Evolutionary conservation across 306 rosid genomes (phyloP).

Genomic region (Fragaria vesca): DNA sequence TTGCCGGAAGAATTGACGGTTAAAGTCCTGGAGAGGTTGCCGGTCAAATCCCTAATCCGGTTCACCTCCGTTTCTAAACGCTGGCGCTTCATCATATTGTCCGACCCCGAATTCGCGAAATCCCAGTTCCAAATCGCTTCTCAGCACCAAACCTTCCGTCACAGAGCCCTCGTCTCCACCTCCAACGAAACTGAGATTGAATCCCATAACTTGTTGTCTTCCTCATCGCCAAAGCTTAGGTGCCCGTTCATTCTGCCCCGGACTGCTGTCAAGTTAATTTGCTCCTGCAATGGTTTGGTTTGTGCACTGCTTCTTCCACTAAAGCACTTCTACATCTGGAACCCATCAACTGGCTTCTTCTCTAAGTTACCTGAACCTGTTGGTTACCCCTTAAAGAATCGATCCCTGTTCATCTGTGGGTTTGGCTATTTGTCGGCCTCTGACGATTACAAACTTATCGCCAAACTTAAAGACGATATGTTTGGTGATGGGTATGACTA

Average conservation of each 20-base stretch:
- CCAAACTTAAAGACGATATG: neutral
- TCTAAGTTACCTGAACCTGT: neutral
- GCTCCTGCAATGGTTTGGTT: too few relatives aligned
- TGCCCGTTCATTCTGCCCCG: too few relatives aligned
- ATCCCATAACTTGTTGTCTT: neutral
- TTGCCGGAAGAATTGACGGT: neutral
- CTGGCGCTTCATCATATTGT: neutral
- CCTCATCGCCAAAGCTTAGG: too few relatives aligned
- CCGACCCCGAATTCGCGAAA: neutral
- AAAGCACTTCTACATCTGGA: too few relatives aligned
- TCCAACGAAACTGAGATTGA: neutral
- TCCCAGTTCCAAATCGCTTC: neutral
- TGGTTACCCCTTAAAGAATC: too few relatives aligned
- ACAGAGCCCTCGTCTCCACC: neutral
- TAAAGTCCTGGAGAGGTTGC: neutral
- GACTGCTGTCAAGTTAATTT: too few relatives aligned
- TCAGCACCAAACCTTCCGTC: neutral
- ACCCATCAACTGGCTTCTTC: too few relatives aligned
- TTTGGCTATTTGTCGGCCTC: neutral
- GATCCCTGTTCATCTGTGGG: neutral
- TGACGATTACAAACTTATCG: neutral
- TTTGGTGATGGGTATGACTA: too few relatives aligned
- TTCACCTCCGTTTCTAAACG: neutral
- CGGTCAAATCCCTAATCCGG: neutral
- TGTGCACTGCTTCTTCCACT: too few relatives aligned